Evolutionary conservation across 2,329 filamentous ascomycete species (phyloP).

Genomic region (Calycina marina): DNA sequence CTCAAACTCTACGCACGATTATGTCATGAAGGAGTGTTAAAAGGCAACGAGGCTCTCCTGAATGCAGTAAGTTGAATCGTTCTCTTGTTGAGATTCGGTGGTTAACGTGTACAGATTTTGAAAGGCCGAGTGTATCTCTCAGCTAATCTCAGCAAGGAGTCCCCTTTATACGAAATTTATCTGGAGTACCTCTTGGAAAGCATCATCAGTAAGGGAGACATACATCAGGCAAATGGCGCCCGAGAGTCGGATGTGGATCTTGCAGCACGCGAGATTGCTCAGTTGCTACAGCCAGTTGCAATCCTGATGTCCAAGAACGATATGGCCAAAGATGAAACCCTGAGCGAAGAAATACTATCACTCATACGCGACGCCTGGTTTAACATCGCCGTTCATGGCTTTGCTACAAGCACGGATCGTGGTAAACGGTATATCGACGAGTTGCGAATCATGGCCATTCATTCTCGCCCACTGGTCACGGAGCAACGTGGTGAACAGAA

Average conservation of each 20-base stretch:
- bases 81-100: not conserved
- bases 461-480: conserved; percentile 76
- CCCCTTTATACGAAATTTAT: conserved; percentile 70
- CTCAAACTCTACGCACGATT: conserved; percentile 72
- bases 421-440: conserved; percentile 62
- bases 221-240: conserved; percentile 57
- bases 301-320: conserved; percentile 60
- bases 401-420: conserved; percentile 58
- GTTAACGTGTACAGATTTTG: conserved; percentile 37
- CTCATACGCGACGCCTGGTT: conserved; percentile 91
- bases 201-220: conserved; percentile 82
- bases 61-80: conserved; percentile 45
- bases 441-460: conserved; percentile 68
- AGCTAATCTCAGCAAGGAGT: conserved; percentile 48
- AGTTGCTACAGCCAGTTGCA: conserved; percentile 77
- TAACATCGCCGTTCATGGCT: conserved; percentile 91
- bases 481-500: conserved; percentile 80
- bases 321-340: conserved; percentile 29
- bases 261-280: conserved; percentile 73
- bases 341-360: conserved; percentile 54
- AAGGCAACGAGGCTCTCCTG: conserved; percentile 51
- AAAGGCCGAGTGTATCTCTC: conserved; percentile 72
- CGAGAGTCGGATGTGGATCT: conserved; percentile 68
- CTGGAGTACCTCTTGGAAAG: conserved; percentile 71
- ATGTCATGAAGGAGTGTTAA: conserved; percentile 55